Evolutionary conservation across 2,329 filamentous ascomycete species (phyloP).

Genomic region (Geoglossum cookeanum): DNA sequence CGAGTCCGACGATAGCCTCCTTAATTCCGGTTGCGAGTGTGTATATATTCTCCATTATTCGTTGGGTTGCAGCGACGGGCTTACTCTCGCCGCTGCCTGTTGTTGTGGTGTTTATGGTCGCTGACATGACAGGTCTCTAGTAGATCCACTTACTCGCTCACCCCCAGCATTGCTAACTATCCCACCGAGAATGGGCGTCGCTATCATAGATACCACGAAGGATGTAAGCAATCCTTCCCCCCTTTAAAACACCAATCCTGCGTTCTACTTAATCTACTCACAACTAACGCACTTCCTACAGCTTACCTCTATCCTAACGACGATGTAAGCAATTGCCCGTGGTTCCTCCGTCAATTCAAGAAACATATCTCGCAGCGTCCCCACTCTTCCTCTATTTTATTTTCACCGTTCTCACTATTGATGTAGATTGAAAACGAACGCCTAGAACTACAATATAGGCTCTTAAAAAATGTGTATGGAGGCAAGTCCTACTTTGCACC

Average conservation of each 20-base stretch:
- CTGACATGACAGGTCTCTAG: background rate
- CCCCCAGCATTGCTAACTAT: slow-evolving; percentile 21
- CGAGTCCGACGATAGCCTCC: background rate
- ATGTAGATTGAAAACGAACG: slow-evolving; percentile 20
- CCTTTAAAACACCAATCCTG: background rate
- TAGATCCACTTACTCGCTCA: slow-evolving; percentile 14
- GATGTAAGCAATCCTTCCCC: slow-evolving; percentile 15
- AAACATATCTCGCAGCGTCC: no score
- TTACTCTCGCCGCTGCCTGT: background rate
- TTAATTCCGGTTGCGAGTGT: background rate
- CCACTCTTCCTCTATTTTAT: background rate
- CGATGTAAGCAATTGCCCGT: slow-evolving; percentile 5
- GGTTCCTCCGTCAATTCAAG: background rate
- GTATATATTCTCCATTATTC: background rate
- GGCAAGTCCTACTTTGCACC: slow-evolving; percentile 21
- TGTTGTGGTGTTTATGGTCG: background rate
- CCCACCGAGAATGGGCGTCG: slow-evolving; percentile 22
- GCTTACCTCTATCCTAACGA: slow-evolving; percentile 11
- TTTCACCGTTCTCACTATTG: background rate
- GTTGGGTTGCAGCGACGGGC: background rate
- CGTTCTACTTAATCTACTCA: no score
- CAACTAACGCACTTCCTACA: background rate
- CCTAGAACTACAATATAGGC: slow-evolving; percentile 20
- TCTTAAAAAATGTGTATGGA: slow-evolving; percentile 20
- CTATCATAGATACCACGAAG: slow-evolving; percentile 21